Percentiles rank a stretch among this genome's conserved stretches.
Evolutionary conservation across 176 grass and related monocot genomes (phyloP).

Genomic region (Miscanthus lutarioriparius): DNA sequence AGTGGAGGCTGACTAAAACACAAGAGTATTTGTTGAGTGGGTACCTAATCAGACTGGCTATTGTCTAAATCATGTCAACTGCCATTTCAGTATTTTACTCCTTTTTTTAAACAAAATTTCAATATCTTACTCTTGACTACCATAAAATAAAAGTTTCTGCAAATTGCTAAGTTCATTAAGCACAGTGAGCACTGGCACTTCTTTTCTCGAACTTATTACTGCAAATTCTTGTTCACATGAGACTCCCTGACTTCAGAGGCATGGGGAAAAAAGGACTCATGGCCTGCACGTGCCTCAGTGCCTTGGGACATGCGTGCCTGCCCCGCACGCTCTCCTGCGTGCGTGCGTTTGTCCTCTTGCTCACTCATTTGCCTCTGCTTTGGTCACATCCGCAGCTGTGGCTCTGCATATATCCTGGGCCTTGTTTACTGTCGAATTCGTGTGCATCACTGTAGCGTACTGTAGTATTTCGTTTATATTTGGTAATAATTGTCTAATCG

Average conservation of each 20-base stretch:
- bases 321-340: background rate
- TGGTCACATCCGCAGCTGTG: background rate
- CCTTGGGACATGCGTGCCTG: constrained; percentile 20
- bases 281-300: constrained; percentile 31
- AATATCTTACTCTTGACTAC: background rate
- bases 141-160: background rate
- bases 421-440: no score
- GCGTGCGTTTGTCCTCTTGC: constrained; percentile 39
- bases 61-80: constrained; percentile 27
- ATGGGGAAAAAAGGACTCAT: background rate
- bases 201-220: constrained; percentile 3
- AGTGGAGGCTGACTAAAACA: constrained; percentile 32
- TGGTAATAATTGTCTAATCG: no score
- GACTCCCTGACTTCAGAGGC: background rate
- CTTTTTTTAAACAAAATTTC: no score
- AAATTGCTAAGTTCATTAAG: constrained; percentile 8
- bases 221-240: constrained; percentile 11
- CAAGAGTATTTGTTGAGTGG: background rate
- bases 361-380: constrained; percentile 24
- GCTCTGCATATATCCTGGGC: constrained; percentile 10
- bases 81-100: background rate
- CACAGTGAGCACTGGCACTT: background rate
- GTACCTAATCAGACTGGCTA: background rate
- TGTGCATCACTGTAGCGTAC: no score
- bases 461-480: no score